phyloP scores from a whole-genome alignment of 2,329 filamentous ascomycete species.

The Cryphonectria nitschkei region DNA sequence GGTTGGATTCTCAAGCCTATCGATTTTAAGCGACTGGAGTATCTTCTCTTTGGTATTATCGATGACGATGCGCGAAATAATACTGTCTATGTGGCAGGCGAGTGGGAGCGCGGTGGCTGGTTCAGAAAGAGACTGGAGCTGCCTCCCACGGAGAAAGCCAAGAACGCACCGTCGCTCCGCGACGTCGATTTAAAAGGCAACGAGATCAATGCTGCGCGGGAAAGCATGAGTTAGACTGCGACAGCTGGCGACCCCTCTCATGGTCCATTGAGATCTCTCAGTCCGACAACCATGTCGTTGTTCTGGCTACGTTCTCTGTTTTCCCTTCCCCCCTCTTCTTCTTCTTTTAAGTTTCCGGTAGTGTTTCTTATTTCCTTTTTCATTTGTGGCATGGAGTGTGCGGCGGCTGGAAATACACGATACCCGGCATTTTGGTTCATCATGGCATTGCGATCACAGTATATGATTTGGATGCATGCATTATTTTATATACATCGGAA shows the following conservation, averaged over 20 bases:
- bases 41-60: slow-evolving; percentile 70
- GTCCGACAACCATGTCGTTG: too few species aligned
- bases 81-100: slow-evolving; percentile 70
- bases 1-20: slow-evolving; percentile 92
- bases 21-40: slow-evolving; percentile 74
- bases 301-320: too few species aligned
- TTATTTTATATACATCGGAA: background rate
- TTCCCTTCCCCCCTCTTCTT: background rate
- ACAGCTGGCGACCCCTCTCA: background rate
- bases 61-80: slow-evolving; percentile 59
- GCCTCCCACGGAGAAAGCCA: slow-evolving; percentile 19
- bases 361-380: slow-evolving; percentile 1
- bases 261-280: background rate
- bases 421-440: slow-evolving; percentile 27
- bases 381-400: background rate
- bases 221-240: slow-evolving; percentile 8
- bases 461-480: slow-evolving; percentile 16
- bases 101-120: slow-evolving; percentile 90
- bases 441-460: slow-evolving; percentile 6
- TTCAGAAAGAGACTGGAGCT: slow-evolving; percentile 48
- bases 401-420: slow-evolving; percentile 27
- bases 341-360: background rate
- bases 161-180: slow-evolving; percentile 22
- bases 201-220: slow-evolving; percentile 24
- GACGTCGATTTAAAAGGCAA: slow-evolving; percentile 20